A percentile compares a stretch with the other conserved stretches of the same genome.
phyloP scores from a whole-genome alignment of 23 red algal species.

The Gracilaria vermiculophylla region DNA sequence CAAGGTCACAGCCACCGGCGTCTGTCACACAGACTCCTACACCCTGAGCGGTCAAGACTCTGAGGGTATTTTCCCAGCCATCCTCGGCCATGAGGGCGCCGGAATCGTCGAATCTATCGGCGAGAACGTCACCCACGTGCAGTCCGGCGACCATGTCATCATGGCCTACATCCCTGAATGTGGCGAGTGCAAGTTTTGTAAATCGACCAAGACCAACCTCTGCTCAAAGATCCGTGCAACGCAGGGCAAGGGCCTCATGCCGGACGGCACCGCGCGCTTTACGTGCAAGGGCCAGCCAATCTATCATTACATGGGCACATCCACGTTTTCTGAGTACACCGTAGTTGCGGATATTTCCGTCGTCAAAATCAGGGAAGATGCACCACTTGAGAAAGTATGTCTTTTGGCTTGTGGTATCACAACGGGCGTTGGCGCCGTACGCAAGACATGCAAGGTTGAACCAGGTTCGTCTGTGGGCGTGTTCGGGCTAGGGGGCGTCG shows the following conservation, averaged over 20 bases:
- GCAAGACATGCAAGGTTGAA: slow-evolving; percentile 88
- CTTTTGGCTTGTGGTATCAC: slow-evolving; percentile 90
- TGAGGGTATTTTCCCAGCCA: slow-evolving; percentile 85
- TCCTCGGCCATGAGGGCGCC: slow-evolving; percentile 90
- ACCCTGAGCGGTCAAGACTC: slow-evolving; percentile 83
- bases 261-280: slow-evolving; percentile 84
- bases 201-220: slow-evolving; percentile 80
- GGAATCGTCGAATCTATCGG: slow-evolving; percentile 94
- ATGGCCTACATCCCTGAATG: slow-evolving; percentile 90
- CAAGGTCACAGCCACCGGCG: slow-evolving; percentile 67
- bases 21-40: slow-evolving; percentile 96
- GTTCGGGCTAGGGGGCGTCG: slow-evolving; percentile 87
- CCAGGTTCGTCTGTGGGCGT: slow-evolving; percentile 81
- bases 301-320: slow-evolving; percentile 91
- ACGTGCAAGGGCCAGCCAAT: slow-evolving; percentile 69
- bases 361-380: slow-evolving; percentile 75
- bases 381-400: slow-evolving; percentile 79
- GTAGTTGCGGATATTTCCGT: slow-evolving; percentile 89
- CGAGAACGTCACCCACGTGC: slow-evolving; percentile 67
- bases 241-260: slow-evolving; percentile 92
- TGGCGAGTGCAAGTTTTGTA: slow-evolving; percentile 91
- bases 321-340: slow-evolving; percentile 89
- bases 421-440: slow-evolving; percentile 88
- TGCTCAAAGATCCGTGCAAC: slow-evolving; percentile 80
- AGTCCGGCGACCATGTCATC: slow-evolving; percentile 83